Evolutionary conservation across 768 basidiomycete genomes (phyloP).

Genomic region (Lentinula boryana): DNA sequence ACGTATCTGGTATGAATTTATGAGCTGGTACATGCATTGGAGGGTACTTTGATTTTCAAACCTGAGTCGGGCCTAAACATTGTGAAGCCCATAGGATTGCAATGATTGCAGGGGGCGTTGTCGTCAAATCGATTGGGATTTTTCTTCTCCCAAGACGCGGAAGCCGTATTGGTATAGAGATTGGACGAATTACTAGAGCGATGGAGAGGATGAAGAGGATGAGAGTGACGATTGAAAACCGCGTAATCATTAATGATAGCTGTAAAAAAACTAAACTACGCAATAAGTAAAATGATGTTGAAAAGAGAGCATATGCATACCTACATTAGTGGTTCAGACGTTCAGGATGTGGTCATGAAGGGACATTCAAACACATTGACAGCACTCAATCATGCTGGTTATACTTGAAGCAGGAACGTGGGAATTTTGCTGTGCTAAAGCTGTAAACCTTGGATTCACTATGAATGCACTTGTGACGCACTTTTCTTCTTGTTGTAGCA

Average conservation of each 20-base stretch:
- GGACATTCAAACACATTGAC: not conserved
- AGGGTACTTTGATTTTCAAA: not conserved
- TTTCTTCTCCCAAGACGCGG: constrained; percentile 23
- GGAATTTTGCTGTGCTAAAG: not conserved
- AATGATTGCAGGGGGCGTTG: constrained; percentile 48
- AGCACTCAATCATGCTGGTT: not conserved
- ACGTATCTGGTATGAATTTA: constrained; percentile 34
- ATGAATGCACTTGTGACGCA: too few species aligned
- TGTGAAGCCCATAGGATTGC: constrained; percentile 50
- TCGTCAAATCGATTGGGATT: constrained; percentile 42
- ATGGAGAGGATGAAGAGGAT: constrained; percentile 50
- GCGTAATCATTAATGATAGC: constrained; percentile 32
- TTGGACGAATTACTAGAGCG: constrained; percentile 42
- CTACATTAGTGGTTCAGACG: not conserved
- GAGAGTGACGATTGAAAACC: constrained; percentile 41
- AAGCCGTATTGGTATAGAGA: constrained; percentile 32
- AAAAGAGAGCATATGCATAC: not conserved
- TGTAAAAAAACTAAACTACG: not conserved
- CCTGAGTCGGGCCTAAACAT: constrained; percentile 38
- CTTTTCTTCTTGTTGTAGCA: too few species aligned
- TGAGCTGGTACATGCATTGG: not conserved
- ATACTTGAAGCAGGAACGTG: not conserved
- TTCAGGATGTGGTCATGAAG: not conserved
- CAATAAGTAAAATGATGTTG: not conserved
- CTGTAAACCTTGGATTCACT: not conserved